Percentiles rank a stretch among this genome's conserved stretches.
These are phyloP conservation scores for Fusarium sulawesiense DNA, from an alignment of 2,329 filamentous ascomycete genomes.

Conservation along the genomic window DNA sequence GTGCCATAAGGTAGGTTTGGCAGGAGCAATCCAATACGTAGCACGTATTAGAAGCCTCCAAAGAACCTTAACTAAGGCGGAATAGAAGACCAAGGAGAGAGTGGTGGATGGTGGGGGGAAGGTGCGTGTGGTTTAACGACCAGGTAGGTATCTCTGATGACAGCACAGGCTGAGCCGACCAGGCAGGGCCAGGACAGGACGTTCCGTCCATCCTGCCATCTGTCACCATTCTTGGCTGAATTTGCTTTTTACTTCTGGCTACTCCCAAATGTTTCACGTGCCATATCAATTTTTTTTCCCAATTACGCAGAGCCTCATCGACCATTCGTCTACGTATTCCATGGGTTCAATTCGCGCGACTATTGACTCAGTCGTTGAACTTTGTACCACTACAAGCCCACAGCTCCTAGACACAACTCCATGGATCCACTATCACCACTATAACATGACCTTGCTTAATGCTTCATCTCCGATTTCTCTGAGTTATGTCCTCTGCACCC, in stretches of 20 bases:
- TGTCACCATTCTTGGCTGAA: slow-evolving; percentile 36
- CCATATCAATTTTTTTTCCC: slow-evolving; percentile 13
- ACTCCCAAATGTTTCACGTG: slow-evolving; percentile 31
- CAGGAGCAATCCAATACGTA: slow-evolving; percentile 21
- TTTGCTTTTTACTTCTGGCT: slow-evolving; percentile 38
- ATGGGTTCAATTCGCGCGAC: not conserved
- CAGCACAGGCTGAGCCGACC: slow-evolving; percentile 13
- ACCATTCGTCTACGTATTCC: not conserved
- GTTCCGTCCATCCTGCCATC: not conserved
- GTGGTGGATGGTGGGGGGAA: slow-evolving; percentile 36
- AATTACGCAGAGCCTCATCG: slow-evolving; percentile 35
- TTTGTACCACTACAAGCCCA: slow-evolving; percentile 7
- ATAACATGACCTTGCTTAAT: slow-evolving; percentile 10
- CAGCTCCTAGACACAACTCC: slow-evolving; percentile 20
- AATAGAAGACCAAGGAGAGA: slow-evolving; percentile 3
- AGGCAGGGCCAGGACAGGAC: not conserved
- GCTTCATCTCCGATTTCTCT: slow-evolving; percentile 18
- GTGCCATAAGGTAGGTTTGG: slow-evolving; percentile 15
- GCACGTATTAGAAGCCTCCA: slow-evolving; percentile 24
- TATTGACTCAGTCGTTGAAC: not conserved
- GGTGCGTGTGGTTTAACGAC: slow-evolving; percentile 32
- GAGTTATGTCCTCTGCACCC: not conserved
- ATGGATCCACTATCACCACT: slow-evolving; percentile 33
- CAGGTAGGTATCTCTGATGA: slow-evolving; percentile 33
- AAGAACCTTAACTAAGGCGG: slow-evolving; percentile 6